Evolutionary conservation across 2,329 filamentous ascomycete species (phyloP).

Genomic region (Biscogniauxia mediterranea): DNA sequence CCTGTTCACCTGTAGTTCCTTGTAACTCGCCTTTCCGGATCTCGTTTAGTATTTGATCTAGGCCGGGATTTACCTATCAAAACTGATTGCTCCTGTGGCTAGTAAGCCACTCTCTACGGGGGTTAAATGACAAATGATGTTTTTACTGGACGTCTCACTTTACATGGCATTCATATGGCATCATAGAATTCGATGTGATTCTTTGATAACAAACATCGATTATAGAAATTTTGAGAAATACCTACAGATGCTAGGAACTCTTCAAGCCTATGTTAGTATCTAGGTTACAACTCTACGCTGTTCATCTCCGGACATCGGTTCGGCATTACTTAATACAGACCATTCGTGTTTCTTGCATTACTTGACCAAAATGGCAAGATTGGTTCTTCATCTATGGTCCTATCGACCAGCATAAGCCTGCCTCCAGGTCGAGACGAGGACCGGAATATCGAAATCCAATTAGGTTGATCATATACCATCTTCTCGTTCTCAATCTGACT

Average conservation of each 20-base stretch:
- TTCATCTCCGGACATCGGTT: not conserved
- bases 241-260: no score
- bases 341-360: not conserved
- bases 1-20: not conserved
- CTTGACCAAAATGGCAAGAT: not conserved
- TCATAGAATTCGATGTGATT: no score
- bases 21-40: not conserved
- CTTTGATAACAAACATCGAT: no score
- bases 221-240: no score
- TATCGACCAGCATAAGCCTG: slow-evolving; percentile 25
- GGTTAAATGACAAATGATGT: not conserved
- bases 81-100: not conserved
- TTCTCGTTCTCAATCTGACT: slow-evolving; percentile 17
- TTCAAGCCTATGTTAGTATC: no score
- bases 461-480: slow-evolving; percentile 21
- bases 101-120: not conserved
- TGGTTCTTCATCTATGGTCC: slow-evolving; percentile 6
- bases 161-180: no score
- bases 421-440: slow-evolving; percentile 23
- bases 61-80: not conserved
- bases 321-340: not conserved
- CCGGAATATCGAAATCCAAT: slow-evolving; percentile 27
- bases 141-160: no score
- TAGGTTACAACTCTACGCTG: not conserved
- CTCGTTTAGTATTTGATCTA: not conserved